phyloP scores from a whole-genome alignment of 192 early-diverging fungal species.

The Coemansia sp. region DNA sequence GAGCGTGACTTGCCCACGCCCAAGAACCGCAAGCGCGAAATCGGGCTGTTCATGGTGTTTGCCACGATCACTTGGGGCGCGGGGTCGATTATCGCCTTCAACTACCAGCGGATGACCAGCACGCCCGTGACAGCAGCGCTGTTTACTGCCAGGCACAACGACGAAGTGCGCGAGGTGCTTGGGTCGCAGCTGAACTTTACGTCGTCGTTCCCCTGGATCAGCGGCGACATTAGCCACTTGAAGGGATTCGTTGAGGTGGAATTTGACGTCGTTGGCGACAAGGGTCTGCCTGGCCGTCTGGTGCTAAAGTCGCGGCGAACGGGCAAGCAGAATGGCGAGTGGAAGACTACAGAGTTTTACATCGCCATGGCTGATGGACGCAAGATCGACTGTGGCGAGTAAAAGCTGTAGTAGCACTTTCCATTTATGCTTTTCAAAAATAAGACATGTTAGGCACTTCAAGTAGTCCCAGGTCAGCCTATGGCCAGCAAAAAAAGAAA shows the following conservation, averaged over 20 bases:
- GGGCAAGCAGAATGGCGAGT: conserved; percentile 56
- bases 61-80: conserved; percentile 50
- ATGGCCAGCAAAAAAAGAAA: not conserved
- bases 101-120: conserved; percentile 59
- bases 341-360: conserved; percentile 52
- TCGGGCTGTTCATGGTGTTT: conserved; percentile 43
- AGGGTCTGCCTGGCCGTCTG: conserved; percentile 39
- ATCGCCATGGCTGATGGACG: conserved; percentile 40
- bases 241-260: conserved; percentile 56
- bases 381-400: conserved; percentile 42
- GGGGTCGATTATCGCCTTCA: conserved; percentile 54
- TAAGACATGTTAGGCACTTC: not conserved
- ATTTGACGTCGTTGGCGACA: conserved; percentile 51
- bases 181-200: conserved; percentile 53
- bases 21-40: conserved; percentile 51
- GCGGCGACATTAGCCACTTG: conserved; percentile 54
- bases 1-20: conserved; percentile 52
- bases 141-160: conserved; percentile 53
- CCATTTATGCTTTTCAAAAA: not conserved
- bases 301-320: conserved; percentile 51
- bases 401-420: not conserved
- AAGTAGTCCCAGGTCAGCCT: too few species aligned
- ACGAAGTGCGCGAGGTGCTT: conserved; percentile 32
- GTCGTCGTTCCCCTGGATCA: conserved; percentile 56
- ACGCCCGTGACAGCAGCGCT: conserved; percentile 55